phyloP scores from a whole-genome alignment of 2,329 filamentous ascomycete species.

The Alternaria rosae region DNA sequence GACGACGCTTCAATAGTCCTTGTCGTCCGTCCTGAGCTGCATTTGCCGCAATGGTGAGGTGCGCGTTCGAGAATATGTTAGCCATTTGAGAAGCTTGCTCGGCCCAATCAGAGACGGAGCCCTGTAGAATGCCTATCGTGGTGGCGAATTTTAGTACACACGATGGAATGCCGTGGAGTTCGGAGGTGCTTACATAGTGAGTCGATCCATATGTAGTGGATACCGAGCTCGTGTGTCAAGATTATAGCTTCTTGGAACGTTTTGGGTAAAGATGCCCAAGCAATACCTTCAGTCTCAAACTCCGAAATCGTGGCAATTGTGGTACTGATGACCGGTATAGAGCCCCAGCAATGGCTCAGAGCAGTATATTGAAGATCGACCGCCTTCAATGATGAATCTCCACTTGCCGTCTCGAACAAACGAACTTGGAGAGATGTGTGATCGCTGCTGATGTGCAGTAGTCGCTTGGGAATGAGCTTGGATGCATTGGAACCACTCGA shows the following conservation, averaged over 20 bases:
- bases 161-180: too few relatives aligned
- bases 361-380: neutral
- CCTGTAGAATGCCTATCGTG: neutral
- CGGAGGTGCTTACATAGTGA: neutral
- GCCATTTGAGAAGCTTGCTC: neutral
- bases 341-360: neutral
- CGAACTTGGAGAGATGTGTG: neutral
- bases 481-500: rapidly evolving
- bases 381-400: rapidly evolving
- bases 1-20: neutral
- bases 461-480: neutral
- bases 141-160: too few relatives aligned
- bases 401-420: neutral
- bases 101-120: neutral
- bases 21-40: neutral
- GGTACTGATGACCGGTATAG: neutral
- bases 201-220: neutral
- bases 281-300: too few relatives aligned
- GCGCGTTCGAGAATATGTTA: neutral
- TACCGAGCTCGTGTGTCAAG: neutral
- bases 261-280: too few relatives aligned
- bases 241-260: neutral
- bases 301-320: neutral
- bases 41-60: neutral
- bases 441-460: neutral